A percentile compares a stretch with the other conserved stretches of the same genome.
phyloP scores from a whole-genome alignment of 2,329 filamentous ascomycete species.

The Onygena corvina region DNA sequence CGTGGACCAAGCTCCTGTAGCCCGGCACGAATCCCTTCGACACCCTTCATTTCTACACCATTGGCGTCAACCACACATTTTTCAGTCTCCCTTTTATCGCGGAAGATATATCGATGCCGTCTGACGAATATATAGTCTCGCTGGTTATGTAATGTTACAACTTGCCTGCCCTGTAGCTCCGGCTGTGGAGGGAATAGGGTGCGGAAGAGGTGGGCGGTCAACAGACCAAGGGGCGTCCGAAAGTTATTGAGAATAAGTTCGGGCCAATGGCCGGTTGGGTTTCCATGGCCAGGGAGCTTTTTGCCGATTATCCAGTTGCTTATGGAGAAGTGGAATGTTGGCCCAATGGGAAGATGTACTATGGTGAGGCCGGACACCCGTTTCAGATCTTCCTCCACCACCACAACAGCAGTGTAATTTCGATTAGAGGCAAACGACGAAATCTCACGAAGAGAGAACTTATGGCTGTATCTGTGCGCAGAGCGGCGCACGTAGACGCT shows the following conservation, averaged over 20 bases:
- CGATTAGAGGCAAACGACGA: conserved; percentile 70
- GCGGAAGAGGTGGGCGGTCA: conserved; percentile 76
- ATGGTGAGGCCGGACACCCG: conserved; percentile 69
- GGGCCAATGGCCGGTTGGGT: conserved; percentile 78
- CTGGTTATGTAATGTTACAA: conserved; percentile 87
- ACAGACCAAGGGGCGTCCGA: conserved; percentile 76
- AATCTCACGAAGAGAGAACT: conserved; percentile 87
- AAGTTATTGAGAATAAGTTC: conserved; percentile 91
- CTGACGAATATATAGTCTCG: conserved; percentile 92
- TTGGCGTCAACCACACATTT: conserved; percentile 74
- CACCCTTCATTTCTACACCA: conserved; percentile 70
- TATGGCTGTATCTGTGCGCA: conserved; percentile 70
- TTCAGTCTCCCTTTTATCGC: conserved; percentile 75
- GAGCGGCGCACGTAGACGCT: conserved; percentile 72
- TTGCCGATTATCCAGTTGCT: conserved; percentile 83
- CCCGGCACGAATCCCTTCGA: conserved; percentile 73
- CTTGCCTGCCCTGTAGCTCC: conserved; percentile 74
- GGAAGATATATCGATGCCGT: conserved; percentile 81
- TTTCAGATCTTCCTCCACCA: conserved; percentile 84
- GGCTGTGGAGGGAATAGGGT: conserved; percentile 68
- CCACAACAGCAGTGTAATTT: conserved; percentile 69
- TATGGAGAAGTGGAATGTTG: conserved; percentile 86
- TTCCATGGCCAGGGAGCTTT: conserved; percentile 79
- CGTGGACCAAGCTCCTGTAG: conserved; percentile 81
- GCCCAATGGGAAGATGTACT: conserved; percentile 69